Evolutionary conservation across 2,329 filamentous ascomycete species (phyloP).

Genomic region (Didymella glomerata): DNA sequence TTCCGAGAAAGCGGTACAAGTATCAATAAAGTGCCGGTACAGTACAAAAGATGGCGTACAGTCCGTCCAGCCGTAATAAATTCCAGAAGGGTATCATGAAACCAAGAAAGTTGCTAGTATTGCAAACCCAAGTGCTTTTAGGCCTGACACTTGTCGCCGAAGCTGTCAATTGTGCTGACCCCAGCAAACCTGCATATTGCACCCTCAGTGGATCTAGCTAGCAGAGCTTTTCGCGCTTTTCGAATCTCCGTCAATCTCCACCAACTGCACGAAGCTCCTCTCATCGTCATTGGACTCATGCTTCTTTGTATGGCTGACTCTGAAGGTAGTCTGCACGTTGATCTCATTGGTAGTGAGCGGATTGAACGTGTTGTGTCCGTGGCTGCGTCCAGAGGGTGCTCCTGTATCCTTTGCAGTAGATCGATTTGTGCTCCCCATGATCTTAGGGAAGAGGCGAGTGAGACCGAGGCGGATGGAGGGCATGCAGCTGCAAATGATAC

Average conservation of each 20-base stretch:
- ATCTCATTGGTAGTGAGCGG: slow-evolving; percentile 11
- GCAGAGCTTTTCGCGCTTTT: slow-evolving; percentile 8
- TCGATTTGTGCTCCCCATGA: slow-evolving; percentile 13
- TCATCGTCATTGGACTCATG: slow-evolving; percentile 1
- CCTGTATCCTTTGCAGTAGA: slow-evolving; percentile 8
- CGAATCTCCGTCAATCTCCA: slow-evolving; percentile 16
- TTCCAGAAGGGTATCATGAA: no score
- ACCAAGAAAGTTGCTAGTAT: no score
- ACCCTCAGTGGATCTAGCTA: not conserved
- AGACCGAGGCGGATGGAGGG: slow-evolving; percentile 49
- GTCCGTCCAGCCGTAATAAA: no score
- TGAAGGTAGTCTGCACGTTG: slow-evolving; percentile 16
- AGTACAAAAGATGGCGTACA: no score
- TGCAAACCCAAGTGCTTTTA: no score
- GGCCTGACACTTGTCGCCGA: no score
- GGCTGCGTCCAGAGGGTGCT: slow-evolving; percentile 4
- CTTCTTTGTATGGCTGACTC: slow-evolving; percentile 14
- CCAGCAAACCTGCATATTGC: not conserved
- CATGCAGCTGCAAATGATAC: slow-evolving; percentile 55
- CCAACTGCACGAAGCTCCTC: slow-evolving; percentile 18
- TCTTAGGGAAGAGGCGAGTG: slow-evolving; percentile 11
- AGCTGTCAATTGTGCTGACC: no score
- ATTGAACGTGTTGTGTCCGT: slow-evolving; percentile 1
- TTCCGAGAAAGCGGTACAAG: no score
- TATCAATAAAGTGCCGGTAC: no score